Evolutionary conservation across 2,329 filamentous ascomycete species (phyloP), one percentile per base, ranked within the genome.

Genomic region (Pseudogymnoascus sp.): DNA sequence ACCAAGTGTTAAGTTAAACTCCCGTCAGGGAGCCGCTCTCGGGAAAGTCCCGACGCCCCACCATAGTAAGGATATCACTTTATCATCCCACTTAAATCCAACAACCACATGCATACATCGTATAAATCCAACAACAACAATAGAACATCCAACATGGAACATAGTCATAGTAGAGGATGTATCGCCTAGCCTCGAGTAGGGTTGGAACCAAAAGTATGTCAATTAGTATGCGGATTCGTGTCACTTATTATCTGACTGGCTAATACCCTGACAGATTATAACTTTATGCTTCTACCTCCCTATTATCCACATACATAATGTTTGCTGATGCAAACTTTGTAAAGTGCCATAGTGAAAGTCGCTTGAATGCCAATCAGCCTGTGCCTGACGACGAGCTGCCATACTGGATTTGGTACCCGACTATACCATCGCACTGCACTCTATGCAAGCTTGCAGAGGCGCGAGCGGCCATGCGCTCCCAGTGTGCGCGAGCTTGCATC

Each of bases 301-400:
- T 19, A 44, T 21, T 15, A 44, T 15, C 40, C 40, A 23, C 19
- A 19, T 13, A 15, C 19, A 44, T 10, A 44, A 44, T 19, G 11
- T 44, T 44, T 23, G 4, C 40, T 1, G 11, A 44, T 40, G 40
- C 40, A 44, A 23, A 44, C 40, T 15, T 13, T 2, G 19, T 44
- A 10, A 44, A 44, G 40, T 44, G 10, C 19, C 11, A 44, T 44
- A 44, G 33, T 35, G 9, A 13, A 13, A 35, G 33, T 35, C 11
- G 4, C 67, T 60, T 82, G 76, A 2, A 78, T 76, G 0, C 74
- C 76, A 26, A 77, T 74, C 15, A 80, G 75, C 40, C 40, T 59
- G 53, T 59, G 23, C 53, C 53, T 5, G 53, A 59, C 33, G 33
- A 59, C 17, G 53, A 59, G 21, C 53, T 59, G 23, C 53, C 53